phyloP scores from a whole-genome alignment of 129 eudicot genomes.

The sunflower (Helianthus annuus) region DNA sequence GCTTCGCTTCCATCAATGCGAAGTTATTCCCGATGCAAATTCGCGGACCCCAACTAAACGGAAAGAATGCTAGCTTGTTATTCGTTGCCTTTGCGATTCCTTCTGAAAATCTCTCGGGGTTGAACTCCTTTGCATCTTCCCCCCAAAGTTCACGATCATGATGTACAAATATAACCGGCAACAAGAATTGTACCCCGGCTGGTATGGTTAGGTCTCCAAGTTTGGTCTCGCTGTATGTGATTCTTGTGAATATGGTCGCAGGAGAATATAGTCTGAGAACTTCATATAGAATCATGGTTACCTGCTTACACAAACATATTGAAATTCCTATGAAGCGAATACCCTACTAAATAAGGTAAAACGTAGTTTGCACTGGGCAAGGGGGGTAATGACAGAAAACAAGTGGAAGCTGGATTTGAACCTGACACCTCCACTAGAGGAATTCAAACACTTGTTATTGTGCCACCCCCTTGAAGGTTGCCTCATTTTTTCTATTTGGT shows the following conservation, averaged over 20 bases:
- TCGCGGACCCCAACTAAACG: constrained; percentile 70
- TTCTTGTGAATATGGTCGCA: constrained; percentile 35
- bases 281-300: constrained; percentile 49
- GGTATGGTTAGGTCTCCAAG: constrained; percentile 51
- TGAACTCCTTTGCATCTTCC: constrained; percentile 51
- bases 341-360: too few species aligned
- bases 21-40: constrained; percentile 68
- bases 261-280: constrained; percentile 60
- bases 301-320: constrained; percentile 22
- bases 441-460: not conserved
- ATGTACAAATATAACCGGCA: constrained; percentile 51
- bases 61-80: constrained; percentile 48
- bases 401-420: not conserved
- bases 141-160: constrained; percentile 63
- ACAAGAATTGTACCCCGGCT: constrained; percentile 41
- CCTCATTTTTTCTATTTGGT: not conserved
- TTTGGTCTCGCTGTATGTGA: constrained; percentile 32
- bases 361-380: too few species aligned
- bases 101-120: constrained; percentile 61
- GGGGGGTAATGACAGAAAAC: not conserved
- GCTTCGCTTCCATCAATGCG: constrained; percentile 58
- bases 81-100: constrained; percentile 61
- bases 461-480: too few species aligned
- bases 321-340: not conserved
- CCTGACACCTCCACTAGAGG: not conserved